phyloP scores from a whole-genome alignment of 2,329 filamentous ascomycete genomes.

The Botrytis cinerea region DNA sequence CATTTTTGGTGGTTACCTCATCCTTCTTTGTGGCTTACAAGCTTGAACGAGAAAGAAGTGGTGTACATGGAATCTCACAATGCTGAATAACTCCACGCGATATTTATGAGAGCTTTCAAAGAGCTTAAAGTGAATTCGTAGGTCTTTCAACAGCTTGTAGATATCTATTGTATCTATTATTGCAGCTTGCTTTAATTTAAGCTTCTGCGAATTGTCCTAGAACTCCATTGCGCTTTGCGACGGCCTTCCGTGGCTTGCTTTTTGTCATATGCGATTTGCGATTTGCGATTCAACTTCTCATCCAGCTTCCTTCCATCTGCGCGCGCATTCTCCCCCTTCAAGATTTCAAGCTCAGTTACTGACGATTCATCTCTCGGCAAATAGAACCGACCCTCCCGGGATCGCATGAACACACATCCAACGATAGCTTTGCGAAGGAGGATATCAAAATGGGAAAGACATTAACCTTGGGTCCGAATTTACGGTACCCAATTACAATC shows the following conservation, averaged over 20 bases:
- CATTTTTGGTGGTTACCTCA: not conserved
- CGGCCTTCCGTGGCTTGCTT: not conserved
- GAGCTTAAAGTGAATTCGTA: constrained; percentile 42
- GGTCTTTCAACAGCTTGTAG: constrained; percentile 41
- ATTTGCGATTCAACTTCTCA: not conserved
- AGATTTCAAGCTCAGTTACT: constrained; percentile 28
- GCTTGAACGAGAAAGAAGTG: constrained; percentile 13
- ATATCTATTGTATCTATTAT: constrained; percentile 29
- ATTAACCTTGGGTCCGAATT: constrained; percentile 58
- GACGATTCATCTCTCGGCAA: constrained; percentile 1
- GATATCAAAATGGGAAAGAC: constrained; percentile 48
- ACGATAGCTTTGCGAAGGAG: constrained; percentile 35
- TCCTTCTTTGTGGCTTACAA: constrained; percentile 18
- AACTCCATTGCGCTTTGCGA: constrained; percentile 5
- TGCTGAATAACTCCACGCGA: constrained; percentile 40
- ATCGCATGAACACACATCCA: constrained; percentile 40
- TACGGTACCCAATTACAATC: constrained; percentile 93
- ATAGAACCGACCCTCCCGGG: constrained; percentile 28
- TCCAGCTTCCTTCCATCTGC: not conserved
- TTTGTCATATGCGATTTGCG: constrained; percentile 8
- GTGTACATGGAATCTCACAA: constrained; percentile 37
- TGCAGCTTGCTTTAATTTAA: constrained; percentile 30
- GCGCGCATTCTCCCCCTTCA: not conserved
- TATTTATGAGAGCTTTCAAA: constrained; percentile 39
- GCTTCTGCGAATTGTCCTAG: constrained; percentile 22